Conservation (phyloP, 495 filamentous ascomycete species). For the Penicilliopsis zonata region DNA sequence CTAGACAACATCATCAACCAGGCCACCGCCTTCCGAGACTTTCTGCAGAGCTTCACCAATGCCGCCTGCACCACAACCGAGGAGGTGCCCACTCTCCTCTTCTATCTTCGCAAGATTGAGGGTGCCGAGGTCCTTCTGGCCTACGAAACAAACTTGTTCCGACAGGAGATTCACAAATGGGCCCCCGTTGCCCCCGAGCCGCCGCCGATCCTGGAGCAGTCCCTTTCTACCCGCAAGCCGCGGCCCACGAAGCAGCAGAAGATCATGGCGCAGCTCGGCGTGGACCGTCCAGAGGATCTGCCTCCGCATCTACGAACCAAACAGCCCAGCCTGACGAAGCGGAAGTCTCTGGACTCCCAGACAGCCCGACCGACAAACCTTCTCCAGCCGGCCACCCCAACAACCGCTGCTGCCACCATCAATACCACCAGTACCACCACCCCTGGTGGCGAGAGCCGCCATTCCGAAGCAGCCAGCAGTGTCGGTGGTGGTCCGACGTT, state of each 20-base stretch:
- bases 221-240: slow-evolving; percentile 91
- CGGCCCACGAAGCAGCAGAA: slow-evolving; percentile 96
- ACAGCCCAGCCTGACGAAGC: slow-evolving; percentile 44
- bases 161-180: slow-evolving; percentile 94
- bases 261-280: slow-evolving; percentile 75
- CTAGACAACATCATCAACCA: slow-evolving; percentile 74
- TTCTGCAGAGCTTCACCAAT: slow-evolving; percentile 70
- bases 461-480: slow-evolving; percentile 9
- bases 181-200: slow-evolving; percentile 74
- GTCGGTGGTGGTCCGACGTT: slow-evolving; percentile 22
- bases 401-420: too few relatives aligned
- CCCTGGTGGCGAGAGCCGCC: slow-evolving; percentile 11
- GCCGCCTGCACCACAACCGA: slow-evolving; percentile 67
- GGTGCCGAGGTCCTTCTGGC: slow-evolving; percentile 89
- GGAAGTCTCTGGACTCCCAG: slow-evolving; percentile 27
- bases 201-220: slow-evolving; percentile 72
- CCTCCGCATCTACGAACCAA: slow-evolving; percentile 71
- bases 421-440: too few relatives aligned
- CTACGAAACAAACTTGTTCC: slow-evolving; percentile 93
- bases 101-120: slow-evolving; percentile 96
- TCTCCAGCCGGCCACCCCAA: slow-evolving; percentile 18
- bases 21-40: slow-evolving; percentile 72
- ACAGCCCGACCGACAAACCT: slow-evolving; percentile 10
- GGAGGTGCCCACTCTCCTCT: slow-evolving; percentile 83
- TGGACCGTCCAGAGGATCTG: slow-evolving; percentile 79